A percentile compares a stretch with the other conserved stretches of the same genome.
phyloP scores from a whole-genome alignment of 2,329 filamentous ascomycete genomes.

The Claviceps sorghi region DNA sequence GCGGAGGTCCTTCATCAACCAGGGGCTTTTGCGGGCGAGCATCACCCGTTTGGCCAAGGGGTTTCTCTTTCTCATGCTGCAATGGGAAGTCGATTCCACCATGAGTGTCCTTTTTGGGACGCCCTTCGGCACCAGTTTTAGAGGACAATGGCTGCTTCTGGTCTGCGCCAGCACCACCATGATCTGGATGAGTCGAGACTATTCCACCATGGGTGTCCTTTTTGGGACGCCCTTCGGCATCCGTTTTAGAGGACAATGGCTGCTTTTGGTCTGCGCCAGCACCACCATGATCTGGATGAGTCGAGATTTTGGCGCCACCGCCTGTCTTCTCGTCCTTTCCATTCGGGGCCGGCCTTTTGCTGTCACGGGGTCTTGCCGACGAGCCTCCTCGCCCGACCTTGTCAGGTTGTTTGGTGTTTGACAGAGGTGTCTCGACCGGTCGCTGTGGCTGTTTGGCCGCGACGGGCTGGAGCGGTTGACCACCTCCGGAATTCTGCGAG shows the following conservation, averaged over 20 bases:
- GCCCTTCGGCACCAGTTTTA: neutral
- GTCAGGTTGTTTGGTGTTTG: neutral
- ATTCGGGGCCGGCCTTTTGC: too few species aligned
- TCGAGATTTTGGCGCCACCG: neutral
- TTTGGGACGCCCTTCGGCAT: too few species aligned
- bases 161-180: neutral
- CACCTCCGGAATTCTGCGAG: conserved; percentile 26
- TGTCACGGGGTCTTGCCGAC: conserved; percentile 1
- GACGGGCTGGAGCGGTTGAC: conserved; percentile 3
- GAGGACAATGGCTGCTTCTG: neutral
- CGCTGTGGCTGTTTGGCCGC: neutral
- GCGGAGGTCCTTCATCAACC: conserved; percentile 6
- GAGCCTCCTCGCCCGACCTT: neutral
- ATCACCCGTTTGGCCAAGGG: neutral
- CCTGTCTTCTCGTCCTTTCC: too few species aligned
- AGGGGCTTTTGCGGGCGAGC: conserved; percentile 17
- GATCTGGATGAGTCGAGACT: neutral
- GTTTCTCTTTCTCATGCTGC: neutral
- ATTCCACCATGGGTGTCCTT: too few species aligned
- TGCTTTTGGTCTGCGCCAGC: neutral
- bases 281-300: neutral
- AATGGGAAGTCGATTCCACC: neutral
- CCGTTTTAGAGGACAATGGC: neutral
- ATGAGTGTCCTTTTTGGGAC: too few species aligned
- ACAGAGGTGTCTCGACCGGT: neutral